phyloP scores from a whole-genome alignment of 345 rosid species.

The Microthlaspi erraticum region DNA sequence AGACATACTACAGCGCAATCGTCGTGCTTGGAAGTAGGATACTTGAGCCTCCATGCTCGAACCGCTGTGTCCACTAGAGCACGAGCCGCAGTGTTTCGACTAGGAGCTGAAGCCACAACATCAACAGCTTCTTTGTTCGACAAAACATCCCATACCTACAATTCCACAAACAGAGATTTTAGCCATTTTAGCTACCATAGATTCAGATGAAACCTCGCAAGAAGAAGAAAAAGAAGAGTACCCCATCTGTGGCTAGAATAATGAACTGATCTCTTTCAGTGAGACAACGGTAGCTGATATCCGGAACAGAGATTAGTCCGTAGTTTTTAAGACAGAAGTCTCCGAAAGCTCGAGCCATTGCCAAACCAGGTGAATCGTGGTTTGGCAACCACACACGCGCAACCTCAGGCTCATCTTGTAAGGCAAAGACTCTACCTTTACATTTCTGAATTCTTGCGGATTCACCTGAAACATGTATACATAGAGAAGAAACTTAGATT shows the following conservation, averaged over 20 bases:
- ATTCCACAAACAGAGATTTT: constrained; percentile 6
- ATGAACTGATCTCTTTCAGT: constrained; percentile 77
- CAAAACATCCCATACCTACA: constrained; percentile 89
- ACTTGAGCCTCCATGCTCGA: constrained; percentile 93
- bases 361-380: constrained; percentile 91
- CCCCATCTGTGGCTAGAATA: constrained; percentile 96
- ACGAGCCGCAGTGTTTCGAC: constrained; percentile 83
- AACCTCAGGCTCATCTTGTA: constrained; percentile 98
- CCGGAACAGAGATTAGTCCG: constrained; percentile 90
- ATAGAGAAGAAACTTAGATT: constrained; percentile 24
- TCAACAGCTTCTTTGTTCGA: constrained; percentile 92
- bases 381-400: constrained; percentile 96
- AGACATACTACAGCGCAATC: constrained; percentile 96
- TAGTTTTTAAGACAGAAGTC: constrained; percentile 97
- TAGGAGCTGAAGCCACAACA: constrained; percentile 82
- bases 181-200: constrained; percentile 17
- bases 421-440: constrained; percentile 93
- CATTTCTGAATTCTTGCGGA: constrained; percentile 89
- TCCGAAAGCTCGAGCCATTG: constrained; percentile 99
- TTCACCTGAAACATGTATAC: constrained; percentile 56
- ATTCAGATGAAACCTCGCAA: background rate
- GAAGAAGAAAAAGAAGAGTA: constrained; percentile 43
- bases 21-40: constrained; percentile 93
- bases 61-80: constrained; percentile 88
- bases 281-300: constrained; percentile 69